phyloP scores from a whole-genome alignment of 768 basidiomycete species.

The Leucocoprinus sp. region DNA sequence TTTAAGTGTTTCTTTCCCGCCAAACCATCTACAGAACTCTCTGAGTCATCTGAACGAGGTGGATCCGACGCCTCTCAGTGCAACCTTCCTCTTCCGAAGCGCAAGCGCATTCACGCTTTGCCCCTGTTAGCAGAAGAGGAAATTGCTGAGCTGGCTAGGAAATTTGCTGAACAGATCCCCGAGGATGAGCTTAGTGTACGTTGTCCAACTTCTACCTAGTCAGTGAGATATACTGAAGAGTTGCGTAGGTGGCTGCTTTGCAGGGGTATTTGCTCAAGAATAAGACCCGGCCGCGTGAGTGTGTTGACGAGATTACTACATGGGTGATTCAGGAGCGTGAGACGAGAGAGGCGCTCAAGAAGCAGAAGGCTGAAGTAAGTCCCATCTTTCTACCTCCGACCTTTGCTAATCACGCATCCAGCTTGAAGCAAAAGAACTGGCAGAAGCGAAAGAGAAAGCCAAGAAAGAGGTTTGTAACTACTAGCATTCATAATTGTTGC shows the following conservation, averaged over 20 bases:
- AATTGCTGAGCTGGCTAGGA: conserved; percentile 69
- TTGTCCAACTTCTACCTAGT: background rate
- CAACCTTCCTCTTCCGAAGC: conserved; percentile 61
- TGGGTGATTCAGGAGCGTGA: conserved; percentile 81
- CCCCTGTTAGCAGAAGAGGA: conserved; percentile 71
- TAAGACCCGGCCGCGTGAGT: conserved; percentile 83
- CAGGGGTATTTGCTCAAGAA: conserved; percentile 87
- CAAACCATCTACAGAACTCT: conserved; percentile 30
- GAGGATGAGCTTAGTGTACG: conserved; percentile 83
- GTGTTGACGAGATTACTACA: conserved; percentile 68
- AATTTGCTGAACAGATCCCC: conserved; percentile 76
- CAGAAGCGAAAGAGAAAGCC: conserved; percentile 57
- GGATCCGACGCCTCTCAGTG: conserved; percentile 47
- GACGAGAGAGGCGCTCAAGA: conserved; percentile 78
- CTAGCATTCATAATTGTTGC: conserved; percentile 8
- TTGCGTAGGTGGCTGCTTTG: conserved; percentile 61
- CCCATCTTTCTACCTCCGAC: conserved; percentile 12
- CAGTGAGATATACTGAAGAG: background rate
- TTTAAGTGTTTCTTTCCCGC: conserved; percentile 93
- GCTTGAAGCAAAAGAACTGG: conserved; percentile 77
- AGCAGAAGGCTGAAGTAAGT: conserved; percentile 57
- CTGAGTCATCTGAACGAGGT: conserved; percentile 13
- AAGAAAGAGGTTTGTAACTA: conserved; percentile 42
- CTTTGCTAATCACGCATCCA: conserved; percentile 24
- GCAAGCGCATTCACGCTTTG: conserved; percentile 51